Percentiles rank a stretch among this genome's conserved stretches.
These are phyloP conservation scores for Cucurbitaria berberidis DNA, from an alignment of 2,329 filamentous ascomycete genomes.

Conservation along the genomic window DNA sequence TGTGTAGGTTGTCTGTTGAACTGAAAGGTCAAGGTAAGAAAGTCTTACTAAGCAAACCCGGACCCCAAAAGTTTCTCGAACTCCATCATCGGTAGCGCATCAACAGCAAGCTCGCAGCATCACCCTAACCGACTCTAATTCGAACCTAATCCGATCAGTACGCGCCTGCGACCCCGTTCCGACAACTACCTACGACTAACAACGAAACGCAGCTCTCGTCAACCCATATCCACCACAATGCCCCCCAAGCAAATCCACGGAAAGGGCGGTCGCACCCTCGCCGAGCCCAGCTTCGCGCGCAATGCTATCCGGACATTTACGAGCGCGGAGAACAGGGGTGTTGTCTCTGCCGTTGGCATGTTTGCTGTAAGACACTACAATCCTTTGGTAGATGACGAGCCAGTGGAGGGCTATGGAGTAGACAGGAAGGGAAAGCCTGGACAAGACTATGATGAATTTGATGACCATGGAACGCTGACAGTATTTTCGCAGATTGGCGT, in stretches of 20 bases:
- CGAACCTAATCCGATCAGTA: slow-evolving; percentile 7
- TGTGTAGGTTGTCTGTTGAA: too few relatives aligned
- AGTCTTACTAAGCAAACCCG: slow-evolving; percentile 1
- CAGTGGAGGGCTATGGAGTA: neutral
- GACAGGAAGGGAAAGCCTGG: neutral
- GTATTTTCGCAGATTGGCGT: slow-evolving; percentile 53
- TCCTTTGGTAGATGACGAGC: neutral
- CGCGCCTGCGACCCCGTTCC: neutral
- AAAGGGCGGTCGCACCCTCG: slow-evolving; percentile 34
- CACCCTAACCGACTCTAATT: slow-evolving; percentile 1
- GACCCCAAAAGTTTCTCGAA: slow-evolving; percentile 31
- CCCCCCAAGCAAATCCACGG: slow-evolving; percentile 38
- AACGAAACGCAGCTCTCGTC: neutral
- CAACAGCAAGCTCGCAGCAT: slow-evolving; percentile 10
- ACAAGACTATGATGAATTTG: slow-evolving; percentile 5
- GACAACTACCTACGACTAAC: neutral
- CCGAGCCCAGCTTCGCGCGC: slow-evolving; percentile 50
- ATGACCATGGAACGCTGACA: slow-evolving; percentile 22
- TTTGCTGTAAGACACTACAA: slow-evolving; percentile 56
- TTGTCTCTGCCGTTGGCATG: slow-evolving; percentile 56
- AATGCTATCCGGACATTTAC: slow-evolving; percentile 51
- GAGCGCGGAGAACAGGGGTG: slow-evolving; percentile 56
- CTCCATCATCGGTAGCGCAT: slow-evolving; percentile 26
- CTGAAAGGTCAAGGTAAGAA: too few relatives aligned
- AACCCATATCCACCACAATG: slow-evolving; percentile 22